Conservation (phyloP, 768 basidiomycete species). For the Rhizopogon vulgaris region DNA sequence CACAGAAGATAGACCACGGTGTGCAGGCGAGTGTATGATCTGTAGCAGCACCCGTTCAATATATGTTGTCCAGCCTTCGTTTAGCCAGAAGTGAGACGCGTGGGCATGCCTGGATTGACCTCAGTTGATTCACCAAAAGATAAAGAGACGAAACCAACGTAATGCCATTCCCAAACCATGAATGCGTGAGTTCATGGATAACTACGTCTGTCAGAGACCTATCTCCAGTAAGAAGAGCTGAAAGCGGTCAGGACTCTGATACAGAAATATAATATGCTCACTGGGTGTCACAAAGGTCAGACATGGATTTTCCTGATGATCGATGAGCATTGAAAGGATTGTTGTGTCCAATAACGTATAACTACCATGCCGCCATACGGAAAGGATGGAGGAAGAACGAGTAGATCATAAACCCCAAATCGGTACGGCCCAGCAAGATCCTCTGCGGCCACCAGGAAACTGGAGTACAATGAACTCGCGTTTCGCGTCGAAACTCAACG, state of each 20-base stretch:
- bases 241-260: background rate
- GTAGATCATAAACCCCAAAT: conserved; percentile 52
- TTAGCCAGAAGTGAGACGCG: conserved; percentile 44
- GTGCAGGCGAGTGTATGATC: conserved; percentile 39
- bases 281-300: conserved; percentile 50
- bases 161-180: conserved; percentile 53
- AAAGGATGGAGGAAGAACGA: conserved; percentile 53
- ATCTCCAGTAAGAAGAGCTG: conserved; percentile 51
- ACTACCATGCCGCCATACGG: conserved; percentile 50
- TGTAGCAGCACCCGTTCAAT: conserved; percentile 48
- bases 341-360: background rate
- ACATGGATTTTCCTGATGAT: conserved; percentile 44
- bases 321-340: background rate
- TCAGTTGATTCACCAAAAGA: background rate
- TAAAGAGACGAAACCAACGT: conserved; percentile 25
- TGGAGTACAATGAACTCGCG: conserved; percentile 10
- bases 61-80: conserved; percentile 58
- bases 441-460: conserved; percentile 44
- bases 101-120: conserved; percentile 28
- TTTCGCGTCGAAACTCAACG: background rate
- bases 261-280: conserved; percentile 10
- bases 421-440: conserved; percentile 42
- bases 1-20: conserved; percentile 45
- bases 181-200: conserved; percentile 46
- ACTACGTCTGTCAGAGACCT: conserved; percentile 49